These are phyloP conservation scores for Yarrowia deformans DNA, from an alignment of 805 yeast genomes.

Conservation along the genomic window DNA sequence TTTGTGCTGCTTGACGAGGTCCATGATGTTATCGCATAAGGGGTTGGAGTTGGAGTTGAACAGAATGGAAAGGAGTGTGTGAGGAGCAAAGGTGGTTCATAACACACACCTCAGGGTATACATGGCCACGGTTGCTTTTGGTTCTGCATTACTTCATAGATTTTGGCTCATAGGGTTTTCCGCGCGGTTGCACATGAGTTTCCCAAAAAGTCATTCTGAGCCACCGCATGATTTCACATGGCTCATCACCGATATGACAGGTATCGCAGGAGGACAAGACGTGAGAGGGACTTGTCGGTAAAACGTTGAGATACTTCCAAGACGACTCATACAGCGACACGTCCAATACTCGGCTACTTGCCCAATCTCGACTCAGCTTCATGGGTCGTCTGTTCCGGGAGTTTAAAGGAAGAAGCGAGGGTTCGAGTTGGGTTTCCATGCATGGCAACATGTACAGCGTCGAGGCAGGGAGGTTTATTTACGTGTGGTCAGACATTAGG, in stretches of 20 bases:
- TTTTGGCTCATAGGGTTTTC: background rate
- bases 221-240: background rate
- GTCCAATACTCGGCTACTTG: too few species aligned
- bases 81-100: background rate
- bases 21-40: background rate
- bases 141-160: background rate
- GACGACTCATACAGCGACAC: too few species aligned
- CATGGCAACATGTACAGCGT: background rate
- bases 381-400: conserved; percentile 1
- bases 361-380: background rate
- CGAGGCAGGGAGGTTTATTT: background rate
- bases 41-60: background rate
- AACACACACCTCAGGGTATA: background rate
- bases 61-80: too few species aligned
- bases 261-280: background rate
- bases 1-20: background rate
- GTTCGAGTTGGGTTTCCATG: background rate
- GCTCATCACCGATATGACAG: background rate
- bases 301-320: too few species aligned
- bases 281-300: too few species aligned
- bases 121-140: conserved; percentile 1
- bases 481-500: background rate
- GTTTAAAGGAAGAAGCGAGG: background rate
- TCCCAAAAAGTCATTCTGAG: background rate
- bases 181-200: background rate